Conservation (phyloP, 257 asterid species). For the Plantago major region DNA sequence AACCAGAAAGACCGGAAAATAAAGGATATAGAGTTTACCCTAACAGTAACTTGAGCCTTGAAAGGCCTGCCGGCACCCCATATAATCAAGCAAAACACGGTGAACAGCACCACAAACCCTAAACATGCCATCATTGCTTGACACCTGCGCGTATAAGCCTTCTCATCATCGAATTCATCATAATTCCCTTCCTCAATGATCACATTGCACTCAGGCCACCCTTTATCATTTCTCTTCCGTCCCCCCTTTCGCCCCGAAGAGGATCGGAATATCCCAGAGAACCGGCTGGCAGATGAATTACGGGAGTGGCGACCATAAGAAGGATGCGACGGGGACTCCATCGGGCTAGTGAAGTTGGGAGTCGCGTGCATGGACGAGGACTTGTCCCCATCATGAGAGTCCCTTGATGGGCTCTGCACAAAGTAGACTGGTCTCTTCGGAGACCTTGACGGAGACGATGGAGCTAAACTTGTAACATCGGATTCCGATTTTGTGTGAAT, state of each 20-base stretch:
- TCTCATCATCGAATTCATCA: constrained; percentile 64
- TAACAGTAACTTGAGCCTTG: constrained; percentile 53
- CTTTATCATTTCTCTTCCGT: constrained; percentile 80
- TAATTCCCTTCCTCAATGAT: constrained; percentile 83
- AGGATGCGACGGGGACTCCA: constrained; percentile 97
- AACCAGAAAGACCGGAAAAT: constrained; percentile 12
- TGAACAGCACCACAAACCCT: constrained; percentile 64
- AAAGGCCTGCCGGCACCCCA: constrained; percentile 93
- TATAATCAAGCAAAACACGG: constrained; percentile 79
- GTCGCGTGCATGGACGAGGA: constrained; percentile 85
- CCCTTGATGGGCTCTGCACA: constrained; percentile 96
- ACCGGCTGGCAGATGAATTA: constrained; percentile 82
- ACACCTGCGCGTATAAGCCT: constrained; percentile 55
- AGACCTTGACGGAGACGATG: constrained; percentile 91
- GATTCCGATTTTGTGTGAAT: constrained; percentile 89
- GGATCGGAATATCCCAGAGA: constrained; percentile 93
- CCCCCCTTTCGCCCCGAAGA: constrained; percentile 74
- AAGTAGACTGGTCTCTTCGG: constrained; percentile 81
- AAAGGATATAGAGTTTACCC: constrained; percentile 40
- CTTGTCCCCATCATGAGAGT: constrained; percentile 91
- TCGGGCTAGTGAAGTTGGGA: constrained; percentile 77
- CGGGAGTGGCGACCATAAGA: constrained; percentile 92
- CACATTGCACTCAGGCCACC: constrained; percentile 97
- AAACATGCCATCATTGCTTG: constrained; percentile 68
- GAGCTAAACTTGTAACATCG: constrained; percentile 84